These are phyloP conservation scores for Cutaneotrichosporon cavernicola DNA, from an alignment of 1,284 basidiomycete genomes.

Conservation along the genomic window DNA sequence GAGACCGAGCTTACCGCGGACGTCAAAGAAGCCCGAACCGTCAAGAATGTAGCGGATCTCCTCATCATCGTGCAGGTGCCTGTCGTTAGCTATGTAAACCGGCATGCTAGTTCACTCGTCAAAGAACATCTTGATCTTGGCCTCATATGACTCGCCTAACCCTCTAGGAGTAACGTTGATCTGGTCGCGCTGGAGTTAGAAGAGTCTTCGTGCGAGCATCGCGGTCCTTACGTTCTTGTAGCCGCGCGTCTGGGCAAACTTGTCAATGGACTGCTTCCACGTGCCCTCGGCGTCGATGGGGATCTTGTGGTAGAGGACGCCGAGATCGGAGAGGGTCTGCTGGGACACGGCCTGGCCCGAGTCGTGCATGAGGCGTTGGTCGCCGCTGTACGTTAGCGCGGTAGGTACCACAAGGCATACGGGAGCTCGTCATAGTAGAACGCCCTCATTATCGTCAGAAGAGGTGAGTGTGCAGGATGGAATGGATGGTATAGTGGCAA, in stretches of 20 bases:
- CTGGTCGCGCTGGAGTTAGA: constrained; percentile 57
- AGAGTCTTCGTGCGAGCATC: too few relatives aligned
- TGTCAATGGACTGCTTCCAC: constrained; percentile 59
- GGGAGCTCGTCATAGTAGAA: constrained; percentile 76
- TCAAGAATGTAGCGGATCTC: constrained; percentile 81
- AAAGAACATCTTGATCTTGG: constrained; percentile 75
- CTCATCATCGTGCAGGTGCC: constrained; percentile 87
- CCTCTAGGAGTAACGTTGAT: constrained; percentile 72
- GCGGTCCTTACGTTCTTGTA: constrained; percentile 64
- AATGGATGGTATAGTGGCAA: neutral
- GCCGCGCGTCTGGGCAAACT: constrained; percentile 62
- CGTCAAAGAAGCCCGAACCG: constrained; percentile 81
- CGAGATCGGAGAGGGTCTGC: constrained; percentile 59
- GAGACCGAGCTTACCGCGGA: constrained; percentile 60
- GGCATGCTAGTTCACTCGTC: constrained; percentile 61
- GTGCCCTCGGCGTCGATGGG: constrained; percentile 58
- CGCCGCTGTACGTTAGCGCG: constrained; percentile 56
- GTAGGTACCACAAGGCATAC: constrained; percentile 21
- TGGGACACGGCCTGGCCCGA: constrained; percentile 60
- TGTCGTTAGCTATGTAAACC: constrained; percentile 38
- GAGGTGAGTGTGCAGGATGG: neutral
- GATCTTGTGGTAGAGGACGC: constrained; percentile 65
- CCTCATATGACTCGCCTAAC: constrained; percentile 73
- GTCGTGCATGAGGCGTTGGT: constrained; percentile 74
- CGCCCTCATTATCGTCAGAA: constrained; percentile 62